A percentile compares a stretch with the other conserved stretches of the same genome.
These are phyloP conservation scores for Penicillium bialowiezense DNA, from an alignment of 495 filamentous ascomycete genomes.

Conservation along the genomic window DNA sequence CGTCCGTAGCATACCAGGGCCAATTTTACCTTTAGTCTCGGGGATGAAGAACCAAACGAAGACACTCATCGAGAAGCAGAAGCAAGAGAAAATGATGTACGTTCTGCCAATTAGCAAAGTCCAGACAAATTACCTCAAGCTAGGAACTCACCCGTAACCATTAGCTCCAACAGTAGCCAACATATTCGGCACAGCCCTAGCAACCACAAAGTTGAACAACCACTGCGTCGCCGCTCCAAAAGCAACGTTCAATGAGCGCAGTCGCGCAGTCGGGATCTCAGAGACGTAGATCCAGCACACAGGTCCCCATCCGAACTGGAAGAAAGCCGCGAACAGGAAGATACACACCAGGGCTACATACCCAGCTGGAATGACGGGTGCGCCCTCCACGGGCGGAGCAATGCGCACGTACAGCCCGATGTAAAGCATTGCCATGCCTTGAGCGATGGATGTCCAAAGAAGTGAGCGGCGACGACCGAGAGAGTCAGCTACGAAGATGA, in stretches of 20 bases:
- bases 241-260: constrained; percentile 66
- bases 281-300: constrained; percentile 75
- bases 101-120: constrained; percentile 35
- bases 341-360: constrained; percentile 70
- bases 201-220: constrained; percentile 43
- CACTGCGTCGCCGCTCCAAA: constrained; percentile 64
- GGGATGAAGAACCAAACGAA: constrained; percentile 73
- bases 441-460: constrained; percentile 69
- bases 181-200: constrained; percentile 40
- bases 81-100: constrained; percentile 45
- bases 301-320: constrained; percentile 78
- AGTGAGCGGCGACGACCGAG: constrained; percentile 69
- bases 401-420: constrained; percentile 78
- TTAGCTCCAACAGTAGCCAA: constrained; percentile 54
- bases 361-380: constrained; percentile 52
- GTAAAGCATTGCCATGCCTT: constrained; percentile 72
- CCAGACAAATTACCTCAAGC: constrained; percentile 6
- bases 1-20: neutral
- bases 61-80: constrained; percentile 64
- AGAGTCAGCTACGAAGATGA: constrained; percentile 69
- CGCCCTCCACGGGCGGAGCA: constrained; percentile 54
- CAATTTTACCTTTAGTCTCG: constrained; percentile 62
- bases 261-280: constrained; percentile 69
- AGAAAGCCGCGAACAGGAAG: constrained; percentile 72
- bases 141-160: constrained; percentile 53